Evolutionary conservation across 78 protist genomes (phyloP), one percentile per base, ranked within the genome.

Genomic region (Dictyostelium citrinum): DNA sequence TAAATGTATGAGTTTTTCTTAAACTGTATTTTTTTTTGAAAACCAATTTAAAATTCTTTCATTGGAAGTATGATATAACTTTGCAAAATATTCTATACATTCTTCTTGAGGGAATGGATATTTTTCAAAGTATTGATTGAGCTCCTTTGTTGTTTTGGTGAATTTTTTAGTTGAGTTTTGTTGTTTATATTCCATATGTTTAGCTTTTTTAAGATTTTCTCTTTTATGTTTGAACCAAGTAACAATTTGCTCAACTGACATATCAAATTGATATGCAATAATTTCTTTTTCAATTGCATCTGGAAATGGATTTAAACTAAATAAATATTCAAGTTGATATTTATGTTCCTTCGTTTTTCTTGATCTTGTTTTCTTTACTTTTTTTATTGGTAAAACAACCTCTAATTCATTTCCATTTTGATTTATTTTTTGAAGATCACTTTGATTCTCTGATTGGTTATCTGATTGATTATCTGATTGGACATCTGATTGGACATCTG

Each of bases 151-250:
- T 0, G 20, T 70, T 16, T 70, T 70, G 16, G 77, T 33, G 20
- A 70, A 70, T 17, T 70, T 70, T 7, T 27, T 27, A 14, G 14
- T 3, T 2, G 5, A 14, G 3, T 64, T 64, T 27, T 33, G 24
- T 70, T 70, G 24, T 70, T 70, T 70, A 35, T 70, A 70, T 8
- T 27, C 22, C 45, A 6, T 16, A 16, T 3, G 3, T 9, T 70
- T 7, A 14, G 43, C 12, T 70, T 33, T 70, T 17, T 70, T 70
- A 12, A 70, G 37, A 16, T 16, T 29, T 70, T 70, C 77, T 31
- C 77, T 29, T 70, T 70, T 70, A 35, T 70, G 77, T 70, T 70
- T 70, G 9, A 29, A 70, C 77, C 77, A 70, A 33, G 77, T 70
- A 0, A 70, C n/a, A 2, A 70, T 35, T 70, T 70, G 77, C 0